Evolutionary conservation across 192 early-diverging fungal genomes (phyloP).

Genomic region (Backusella morwellensis): DNA sequence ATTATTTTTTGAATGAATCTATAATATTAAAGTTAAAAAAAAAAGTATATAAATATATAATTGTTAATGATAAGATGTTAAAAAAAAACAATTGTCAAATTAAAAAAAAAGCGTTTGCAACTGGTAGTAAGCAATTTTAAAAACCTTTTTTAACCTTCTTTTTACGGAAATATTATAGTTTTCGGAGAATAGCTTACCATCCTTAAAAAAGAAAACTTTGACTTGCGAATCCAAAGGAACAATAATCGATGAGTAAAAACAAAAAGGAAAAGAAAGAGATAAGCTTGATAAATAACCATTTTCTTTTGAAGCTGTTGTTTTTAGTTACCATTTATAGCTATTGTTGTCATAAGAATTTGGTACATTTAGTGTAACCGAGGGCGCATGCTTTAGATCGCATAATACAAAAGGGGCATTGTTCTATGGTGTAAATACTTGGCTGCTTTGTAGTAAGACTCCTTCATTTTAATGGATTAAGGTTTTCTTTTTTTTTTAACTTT

Average conservation of each 20-base stretch:
- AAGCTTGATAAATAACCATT: neutral
- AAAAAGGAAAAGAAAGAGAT: neutral
- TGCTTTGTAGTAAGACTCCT: neutral
- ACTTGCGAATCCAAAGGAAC: neutral
- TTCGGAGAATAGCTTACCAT: constrained; percentile 4
- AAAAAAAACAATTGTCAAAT: neutral
- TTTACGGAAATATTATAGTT: neutral
- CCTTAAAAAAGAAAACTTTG: neutral
- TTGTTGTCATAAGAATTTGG: neutral
- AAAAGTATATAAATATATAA: neutral
- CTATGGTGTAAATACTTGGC: neutral
- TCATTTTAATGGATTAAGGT: neutral
- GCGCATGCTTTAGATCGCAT: neutral
- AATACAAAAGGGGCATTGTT: neutral
- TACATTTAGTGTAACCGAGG: neutral
- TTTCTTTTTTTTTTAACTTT: neutral
- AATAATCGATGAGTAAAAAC: neutral
- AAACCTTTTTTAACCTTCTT: neutral
- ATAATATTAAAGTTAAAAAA: neutral
- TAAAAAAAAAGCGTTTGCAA: neutral
- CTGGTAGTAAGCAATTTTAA: neutral
- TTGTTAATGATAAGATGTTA: neutral
- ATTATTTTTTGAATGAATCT: neutral
- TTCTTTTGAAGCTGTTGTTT: neutral
- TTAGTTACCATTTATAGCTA: neutral